These are phyloP conservation scores for Termitomyces sp. DNA, from an alignment of 768 basidiomycete species.

Conservation along the genomic window DNA sequence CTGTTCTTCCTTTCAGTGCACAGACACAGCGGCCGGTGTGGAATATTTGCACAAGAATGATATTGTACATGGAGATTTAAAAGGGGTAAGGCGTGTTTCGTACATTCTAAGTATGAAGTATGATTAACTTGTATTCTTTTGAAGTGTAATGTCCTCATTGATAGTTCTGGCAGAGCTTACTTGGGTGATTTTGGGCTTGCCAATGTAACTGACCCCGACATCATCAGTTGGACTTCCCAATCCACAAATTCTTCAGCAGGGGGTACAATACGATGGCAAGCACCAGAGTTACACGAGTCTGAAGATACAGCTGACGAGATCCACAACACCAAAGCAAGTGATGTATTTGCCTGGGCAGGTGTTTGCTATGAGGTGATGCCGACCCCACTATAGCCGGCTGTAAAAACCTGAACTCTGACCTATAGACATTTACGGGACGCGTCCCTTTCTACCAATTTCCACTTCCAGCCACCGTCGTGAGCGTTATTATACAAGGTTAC, in stretches of 20 bases:
- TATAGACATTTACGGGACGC: constrained; percentile 8
- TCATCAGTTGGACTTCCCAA: constrained; percentile 17
- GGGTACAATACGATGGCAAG: constrained; percentile 27
- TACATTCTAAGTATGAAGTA: too few relatives aligned
- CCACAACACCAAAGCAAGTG: constrained; percentile 21
- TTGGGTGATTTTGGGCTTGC: constrained; percentile 29
- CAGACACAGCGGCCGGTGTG: constrained; percentile 24
- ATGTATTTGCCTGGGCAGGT: constrained; percentile 27
- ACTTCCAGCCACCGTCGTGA: background rate
- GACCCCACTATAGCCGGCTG: too few relatives aligned
- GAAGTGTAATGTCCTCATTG: constrained; percentile 26
- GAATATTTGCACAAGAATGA: constrained; percentile 8
- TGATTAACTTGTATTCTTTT: background rate
- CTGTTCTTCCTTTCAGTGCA: background rate
- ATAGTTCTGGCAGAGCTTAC: constrained; percentile 21
- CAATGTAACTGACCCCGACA: constrained; percentile 19
- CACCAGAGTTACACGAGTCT: constrained; percentile 25
- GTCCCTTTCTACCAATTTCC: constrained; percentile 1
- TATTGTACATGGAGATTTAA: background rate
- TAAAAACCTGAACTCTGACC: too few relatives aligned
- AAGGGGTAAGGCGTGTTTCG: background rate
- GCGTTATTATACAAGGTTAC: background rate
- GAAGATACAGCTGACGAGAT: background rate
- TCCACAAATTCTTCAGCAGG: constrained; percentile 12
- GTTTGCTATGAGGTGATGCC: constrained; percentile 11